Base-by-base conservation (phyloP, 768 basidiomycete genomes). In the Lanmaoa pseudosensibilis region DNA sequence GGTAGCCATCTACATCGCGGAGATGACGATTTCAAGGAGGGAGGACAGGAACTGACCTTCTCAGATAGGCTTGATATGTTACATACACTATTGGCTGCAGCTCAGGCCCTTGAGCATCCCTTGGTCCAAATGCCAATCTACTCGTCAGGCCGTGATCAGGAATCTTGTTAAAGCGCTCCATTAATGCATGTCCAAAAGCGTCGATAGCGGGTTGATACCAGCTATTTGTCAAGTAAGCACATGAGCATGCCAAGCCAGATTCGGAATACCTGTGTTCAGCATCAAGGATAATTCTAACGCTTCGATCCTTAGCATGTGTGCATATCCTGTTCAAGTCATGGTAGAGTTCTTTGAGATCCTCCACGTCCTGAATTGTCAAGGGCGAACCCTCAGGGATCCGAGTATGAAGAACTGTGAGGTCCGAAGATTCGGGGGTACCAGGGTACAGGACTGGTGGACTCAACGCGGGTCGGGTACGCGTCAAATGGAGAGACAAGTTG, bases 21-120 rank as follows among this genome's bases (percentile, higher is more conserved):
- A 41, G 12, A 45, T 50, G 30, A 56, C 39, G 27, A 50, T 46
- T 39, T 38, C 13, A 46, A 27, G 13, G n/a, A 37, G n/a, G 13
- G 27, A 3, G 11, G 27, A n/a, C 9, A 4, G 3, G 30, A 39
- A 60, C 74, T 32, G 54, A 87, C 85, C 92, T 79, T 41, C 83
- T 82, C 23, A 97, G 81, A 72, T 96, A 97, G 0, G 92, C 88
- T 68, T 98, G 94, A 73, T 86, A 93, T 0, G 94, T 97, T 2
- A 82, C 86, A 69, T 94, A 94, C 2, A 94, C 73, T 5, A 93
- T 75, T 0, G 92, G 91, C 52, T 85, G 84, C 5, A 83, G 72
- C n/a, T 59, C 59, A n/a, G 25, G 25, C 2, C n/a, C 37, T 18
- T 12, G 27, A 7, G 50, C 11, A 16, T 43, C 32, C 7, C 15